These are phyloP conservation scores for Hymenoscyphus infarciens DNA, from an alignment of 2,329 filamentous ascomycete species.

Conservation along the genomic window DNA sequence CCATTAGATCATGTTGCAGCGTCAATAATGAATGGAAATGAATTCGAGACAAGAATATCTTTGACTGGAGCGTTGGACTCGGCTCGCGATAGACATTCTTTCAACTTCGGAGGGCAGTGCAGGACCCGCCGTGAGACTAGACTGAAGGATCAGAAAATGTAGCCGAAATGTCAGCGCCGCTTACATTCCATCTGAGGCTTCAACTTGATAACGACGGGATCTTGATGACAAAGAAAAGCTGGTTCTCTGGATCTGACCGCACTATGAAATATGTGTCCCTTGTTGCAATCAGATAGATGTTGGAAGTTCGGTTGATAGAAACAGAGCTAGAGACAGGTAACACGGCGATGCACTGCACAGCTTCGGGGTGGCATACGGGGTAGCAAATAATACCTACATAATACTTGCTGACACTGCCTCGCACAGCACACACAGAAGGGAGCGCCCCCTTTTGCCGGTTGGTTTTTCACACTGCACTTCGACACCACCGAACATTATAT, in stretches of 20 bases:
- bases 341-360: not conserved
- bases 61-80: not conserved
- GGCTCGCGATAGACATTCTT: too few species aligned
- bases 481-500: not conserved
- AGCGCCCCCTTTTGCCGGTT: too few species aligned
- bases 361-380: too few species aligned
- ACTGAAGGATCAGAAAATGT: not conserved
- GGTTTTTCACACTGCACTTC: not conserved
- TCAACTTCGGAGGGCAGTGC: too few species aligned
- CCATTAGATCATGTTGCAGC: conserved; percentile 36
- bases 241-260: not conserved
- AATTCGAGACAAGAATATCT: conserved; percentile 9
- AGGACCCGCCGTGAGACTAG: not conserved
- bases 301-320: not conserved
- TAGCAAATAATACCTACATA: not conserved
- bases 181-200: conserved; percentile 2
- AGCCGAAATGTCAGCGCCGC: not conserved
- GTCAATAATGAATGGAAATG: conserved; percentile 32
- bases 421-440: too few species aligned
- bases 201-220: not conserved
- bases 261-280: not conserved
- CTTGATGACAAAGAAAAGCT: not conserved
- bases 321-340: not conserved
- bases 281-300: not conserved
- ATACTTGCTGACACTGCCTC: too few species aligned